phyloP scores from a whole-genome alignment of 1,139 yeast genomes.

The Saccharomyces hybrid region DNA sequence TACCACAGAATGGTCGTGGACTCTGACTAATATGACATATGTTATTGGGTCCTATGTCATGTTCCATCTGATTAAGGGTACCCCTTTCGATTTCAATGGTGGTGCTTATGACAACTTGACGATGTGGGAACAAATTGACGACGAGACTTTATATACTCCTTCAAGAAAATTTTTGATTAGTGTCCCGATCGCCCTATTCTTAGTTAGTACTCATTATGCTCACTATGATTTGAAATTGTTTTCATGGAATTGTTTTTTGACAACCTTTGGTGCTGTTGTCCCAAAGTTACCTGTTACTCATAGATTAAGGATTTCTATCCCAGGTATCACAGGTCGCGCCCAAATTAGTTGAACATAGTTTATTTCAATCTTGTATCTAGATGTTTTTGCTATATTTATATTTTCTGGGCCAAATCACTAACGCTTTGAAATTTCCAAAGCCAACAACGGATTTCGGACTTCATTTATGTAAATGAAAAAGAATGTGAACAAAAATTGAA shows the following conservation, averaged over 20 bases:
- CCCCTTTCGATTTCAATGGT: slow-evolving; percentile 92
- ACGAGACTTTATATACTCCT: slow-evolving; percentile 95
- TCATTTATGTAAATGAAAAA: neutral
- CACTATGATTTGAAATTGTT: slow-evolving; percentile 76
- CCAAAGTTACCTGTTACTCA: slow-evolving; percentile 85
- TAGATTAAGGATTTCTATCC: slow-evolving; percentile 62
- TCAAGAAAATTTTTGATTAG: slow-evolving; percentile 85
- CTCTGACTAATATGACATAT: slow-evolving; percentile 82
- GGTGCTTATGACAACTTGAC: slow-evolving; percentile 95
- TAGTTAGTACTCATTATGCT: slow-evolving; percentile 85
- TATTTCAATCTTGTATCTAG: neutral
- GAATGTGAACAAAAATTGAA: neutral
- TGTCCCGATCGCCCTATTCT: slow-evolving; percentile 82
- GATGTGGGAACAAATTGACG: slow-evolving; percentile 98
- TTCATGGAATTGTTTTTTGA: slow-evolving; percentile 69
- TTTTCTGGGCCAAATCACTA: neutral
- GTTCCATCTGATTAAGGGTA: slow-evolving; percentile 95
- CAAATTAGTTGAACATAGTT: slow-evolving; percentile 23
- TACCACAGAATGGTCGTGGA: slow-evolving; percentile 85
- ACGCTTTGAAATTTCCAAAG: neutral
- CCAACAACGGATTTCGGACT: neutral
- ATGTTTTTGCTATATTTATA: neutral
- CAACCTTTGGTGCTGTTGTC: slow-evolving; percentile 69
- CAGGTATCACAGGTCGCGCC: slow-evolving; percentile 36
- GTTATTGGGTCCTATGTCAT: slow-evolving; percentile 87